Conservation (phyloP, 2,329 filamentous ascomycete species). For the Fusarium irregulare region DNA sequence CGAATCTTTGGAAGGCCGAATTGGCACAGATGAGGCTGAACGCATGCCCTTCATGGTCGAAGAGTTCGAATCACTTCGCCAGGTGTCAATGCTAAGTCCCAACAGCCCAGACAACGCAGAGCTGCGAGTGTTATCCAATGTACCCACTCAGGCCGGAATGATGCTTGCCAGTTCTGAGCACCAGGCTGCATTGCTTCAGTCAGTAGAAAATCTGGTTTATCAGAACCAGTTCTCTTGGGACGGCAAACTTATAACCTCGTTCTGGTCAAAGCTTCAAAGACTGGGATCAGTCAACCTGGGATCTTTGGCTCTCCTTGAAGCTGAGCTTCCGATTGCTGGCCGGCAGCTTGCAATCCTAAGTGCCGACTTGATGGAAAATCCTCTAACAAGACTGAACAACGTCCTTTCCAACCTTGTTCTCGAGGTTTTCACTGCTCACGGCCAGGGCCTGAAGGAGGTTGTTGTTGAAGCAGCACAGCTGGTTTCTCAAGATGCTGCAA, state of each 20-base stretch:
- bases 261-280: slow-evolving; percentile 66
- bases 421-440: slow-evolving; percentile 56
- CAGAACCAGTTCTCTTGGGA: slow-evolving; percentile 55
- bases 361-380: slow-evolving; percentile 61
- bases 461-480: slow-evolving; percentile 45
- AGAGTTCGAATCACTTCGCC: slow-evolving; percentile 68
- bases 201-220: slow-evolving; percentile 60
- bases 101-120: slow-evolving; percentile 45
- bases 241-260: slow-evolving; percentile 55
- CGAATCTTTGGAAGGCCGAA: slow-evolving; percentile 60
- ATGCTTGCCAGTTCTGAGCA: slow-evolving; percentile 49
- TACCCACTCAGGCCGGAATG: slow-evolving; percentile 51
- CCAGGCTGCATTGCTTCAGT: slow-evolving; percentile 57
- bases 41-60: slow-evolving; percentile 62
- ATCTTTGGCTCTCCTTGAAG: slow-evolving; percentile 71
- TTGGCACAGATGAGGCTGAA: slow-evolving; percentile 55
- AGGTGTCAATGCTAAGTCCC: slow-evolving; percentile 59
- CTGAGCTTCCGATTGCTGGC: slow-evolving; percentile 71
- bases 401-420: slow-evolving; percentile 61
- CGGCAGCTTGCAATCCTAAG: slow-evolving; percentile 64
- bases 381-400: slow-evolving; percentile 60
- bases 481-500: slow-evolving; percentile 20
- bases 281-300: slow-evolving; percentile 66
- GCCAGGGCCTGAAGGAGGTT: slow-evolving; percentile 47
- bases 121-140: slow-evolving; percentile 61